Percentiles rank a stretch among this genome's conserved stretches.
Conservation (phyloP, 2,329 filamentous ascomycete genomes). For the Exserohilum turcica region DNA sequence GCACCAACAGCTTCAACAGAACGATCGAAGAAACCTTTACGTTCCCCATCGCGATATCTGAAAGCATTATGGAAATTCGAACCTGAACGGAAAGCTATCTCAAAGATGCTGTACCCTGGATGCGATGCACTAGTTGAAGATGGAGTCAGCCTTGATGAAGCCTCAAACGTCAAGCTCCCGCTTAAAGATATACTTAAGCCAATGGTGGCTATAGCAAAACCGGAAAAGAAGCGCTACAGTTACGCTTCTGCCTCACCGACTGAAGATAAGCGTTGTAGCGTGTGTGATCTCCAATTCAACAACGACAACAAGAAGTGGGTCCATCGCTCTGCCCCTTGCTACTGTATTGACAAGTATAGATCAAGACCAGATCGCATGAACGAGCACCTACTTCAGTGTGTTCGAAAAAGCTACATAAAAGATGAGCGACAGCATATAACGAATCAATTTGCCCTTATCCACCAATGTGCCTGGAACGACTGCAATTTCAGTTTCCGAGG, state of each 20-base stretch:
- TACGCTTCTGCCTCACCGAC: background rate
- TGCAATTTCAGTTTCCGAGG: background rate
- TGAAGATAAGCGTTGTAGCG: background rate
- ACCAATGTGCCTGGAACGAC: background rate
- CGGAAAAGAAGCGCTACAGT: background rate
- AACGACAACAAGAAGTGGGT: background rate
- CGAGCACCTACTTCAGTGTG: slow-evolving; percentile 1
- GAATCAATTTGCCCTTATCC: background rate
- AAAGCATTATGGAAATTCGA: slow-evolving; percentile 5
- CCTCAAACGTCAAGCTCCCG: background rate
- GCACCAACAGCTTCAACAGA: background rate
- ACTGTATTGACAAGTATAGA: background rate
- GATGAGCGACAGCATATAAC: background rate
- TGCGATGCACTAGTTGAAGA: background rate
- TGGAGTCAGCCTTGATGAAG: too few relatives aligned
- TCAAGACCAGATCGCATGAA: background rate
- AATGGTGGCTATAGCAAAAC: background rate
- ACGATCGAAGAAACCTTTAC: background rate
- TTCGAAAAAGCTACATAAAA: background rate
- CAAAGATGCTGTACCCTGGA: background rate
- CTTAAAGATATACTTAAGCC: slow-evolving; percentile 1
- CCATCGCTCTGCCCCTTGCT: background rate
- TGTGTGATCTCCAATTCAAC: background rate
- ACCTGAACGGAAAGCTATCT: background rate
- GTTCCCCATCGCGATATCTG: slow-evolving; percentile 3